Conservation (phyloP, 768 basidiomycete genomes). For the Russula emetica region DNA sequence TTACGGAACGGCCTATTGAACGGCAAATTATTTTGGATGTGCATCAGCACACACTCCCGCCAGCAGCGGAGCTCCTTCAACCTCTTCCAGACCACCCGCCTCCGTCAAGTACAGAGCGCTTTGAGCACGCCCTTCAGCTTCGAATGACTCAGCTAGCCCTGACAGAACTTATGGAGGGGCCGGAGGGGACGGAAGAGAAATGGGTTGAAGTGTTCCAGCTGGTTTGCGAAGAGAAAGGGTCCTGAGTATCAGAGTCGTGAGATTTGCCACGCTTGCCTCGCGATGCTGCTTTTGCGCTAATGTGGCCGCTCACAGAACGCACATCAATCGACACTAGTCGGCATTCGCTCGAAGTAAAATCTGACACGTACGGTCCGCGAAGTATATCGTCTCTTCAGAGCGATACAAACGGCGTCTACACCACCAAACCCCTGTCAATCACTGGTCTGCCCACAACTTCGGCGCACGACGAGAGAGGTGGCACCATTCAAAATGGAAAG, state of each 20-base stretch:
- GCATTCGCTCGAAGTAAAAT: conserved; percentile 21
- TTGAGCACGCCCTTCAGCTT: conserved; percentile 78
- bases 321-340: conserved; percentile 25
- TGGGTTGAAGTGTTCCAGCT: conserved; percentile 85
- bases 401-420: conserved; percentile 9
- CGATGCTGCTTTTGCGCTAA: neutral
- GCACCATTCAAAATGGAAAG: neutral
- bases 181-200: conserved; percentile 72
- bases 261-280: neutral
- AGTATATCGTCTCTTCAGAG: neutral
- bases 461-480: conserved; percentile 9
- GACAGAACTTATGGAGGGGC: conserved; percentile 77
- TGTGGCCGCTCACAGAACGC: conserved; percentile 5
- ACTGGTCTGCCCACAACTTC: conserved; percentile 2
- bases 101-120: conserved; percentile 53
- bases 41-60: conserved; percentile 37
- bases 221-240: conserved; percentile 68
- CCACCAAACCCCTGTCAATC: neutral
- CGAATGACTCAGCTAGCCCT: conserved; percentile 82
- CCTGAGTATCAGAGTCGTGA: conserved; percentile 27
- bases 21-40: conserved; percentile 33
- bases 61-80: conserved; percentile 42
- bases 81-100: conserved; percentile 46
- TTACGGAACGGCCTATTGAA: conserved; percentile 11
- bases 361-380: conserved; percentile 7